Base-by-base conservation (phyloP, 768 basidiomycete genomes). In the Pholiota conissans region DNA sequence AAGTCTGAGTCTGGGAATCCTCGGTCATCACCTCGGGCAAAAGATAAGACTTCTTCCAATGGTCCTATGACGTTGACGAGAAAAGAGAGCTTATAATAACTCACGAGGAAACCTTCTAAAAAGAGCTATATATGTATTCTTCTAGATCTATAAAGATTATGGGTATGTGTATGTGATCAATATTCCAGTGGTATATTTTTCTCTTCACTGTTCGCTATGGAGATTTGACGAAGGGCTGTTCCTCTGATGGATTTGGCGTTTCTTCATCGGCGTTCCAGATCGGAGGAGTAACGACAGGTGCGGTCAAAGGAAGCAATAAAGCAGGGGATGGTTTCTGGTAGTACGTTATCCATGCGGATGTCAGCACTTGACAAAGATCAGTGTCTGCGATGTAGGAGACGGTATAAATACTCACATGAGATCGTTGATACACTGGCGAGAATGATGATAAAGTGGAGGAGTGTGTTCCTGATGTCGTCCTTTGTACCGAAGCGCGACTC, bases 401-500 rank as follows among this genome's bases (percentile, higher is more conserved):
- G n/a, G n/a, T n/a, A n/a, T n/a, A n/a, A n/a, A n/a, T n/a, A n/a
- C n/a, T n/a, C n/a, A n/a, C n/a, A n/a, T n/a, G n/a, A n/a, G n/a
- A n/a, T n/a, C n/a, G n/a, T n/a, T n/a, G n/a, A n/a, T n/a, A 56
- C 35, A 20, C 28, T 29, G 13, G 47, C n/a, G 3, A 47, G 34
- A n/a, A 29, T 18, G 20, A 56, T 56, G 55, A 56, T 56, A 8
- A 50, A 11, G 11, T 32, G 35, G 18, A 56, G 47, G 7, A 56
- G 16, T 11, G 20, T 14, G 24, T 56, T 56, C 26, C 55, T 39
- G 24, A 49, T 30, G 16, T 56, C 55, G 20, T 49, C 34, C 32
- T 35, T 49, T 2, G 48, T 56, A 3, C 55, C 55, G 28, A 56
- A 56, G 14, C 55, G 55, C 2, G 55, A 49, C 18, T 56, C 47